Base-by-base conservation (phyloP, 495 filamentous ascomycete genomes). In the Podospora anserina region DNA sequence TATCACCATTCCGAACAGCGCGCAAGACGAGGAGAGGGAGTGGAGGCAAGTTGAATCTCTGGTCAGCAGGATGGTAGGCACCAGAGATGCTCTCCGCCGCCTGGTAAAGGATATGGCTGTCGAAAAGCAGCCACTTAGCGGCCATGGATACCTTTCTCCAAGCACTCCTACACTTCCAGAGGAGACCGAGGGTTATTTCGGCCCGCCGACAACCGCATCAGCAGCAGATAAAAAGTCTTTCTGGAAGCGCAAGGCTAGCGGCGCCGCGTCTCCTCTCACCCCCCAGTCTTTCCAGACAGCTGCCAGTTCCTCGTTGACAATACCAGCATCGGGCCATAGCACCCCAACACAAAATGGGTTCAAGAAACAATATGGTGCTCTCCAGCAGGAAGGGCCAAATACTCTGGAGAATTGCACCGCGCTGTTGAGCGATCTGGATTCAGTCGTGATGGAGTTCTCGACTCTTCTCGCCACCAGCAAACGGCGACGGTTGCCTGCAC, bases 211-310 rank as follows among this genome's bases (percentile, higher is more conserved):
- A 61, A 32, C 27, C 15, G 30, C 59, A 27, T 61, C 19, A 61
- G 19, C 28, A 49, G n/a, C n/a, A 58, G 55, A 87, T 23, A 86
- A 78, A 66, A 75, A 87, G 58, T 81, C 89, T 1, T 97, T 99
- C 72, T 99, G 95, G 95, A 97, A 93, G 76, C 90, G 95, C 66
- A 97, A 95, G 79, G 79, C 88, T 9, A 95, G 82, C 70, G 69
- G 77, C 44, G 56, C 70, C 27, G 79, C 74, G 68, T 59, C 69
- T 19, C 78, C 75, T 4, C 70, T 77, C 39, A 75, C 79, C 28
- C 77, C 84, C 66, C 76, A 81, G 65, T 65, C 86, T 53, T 75
- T 84, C 70, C 70, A 83, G 60, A 78, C 83, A 62, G 77, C 81
- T 19, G 77, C 82, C 4, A 80, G 82, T 23, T 81, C 88, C 4